Evolutionary conservation across 2,329 filamentous ascomycete genomes (phyloP).

Genomic region (Phaeomoniella chlamydospora): DNA sequence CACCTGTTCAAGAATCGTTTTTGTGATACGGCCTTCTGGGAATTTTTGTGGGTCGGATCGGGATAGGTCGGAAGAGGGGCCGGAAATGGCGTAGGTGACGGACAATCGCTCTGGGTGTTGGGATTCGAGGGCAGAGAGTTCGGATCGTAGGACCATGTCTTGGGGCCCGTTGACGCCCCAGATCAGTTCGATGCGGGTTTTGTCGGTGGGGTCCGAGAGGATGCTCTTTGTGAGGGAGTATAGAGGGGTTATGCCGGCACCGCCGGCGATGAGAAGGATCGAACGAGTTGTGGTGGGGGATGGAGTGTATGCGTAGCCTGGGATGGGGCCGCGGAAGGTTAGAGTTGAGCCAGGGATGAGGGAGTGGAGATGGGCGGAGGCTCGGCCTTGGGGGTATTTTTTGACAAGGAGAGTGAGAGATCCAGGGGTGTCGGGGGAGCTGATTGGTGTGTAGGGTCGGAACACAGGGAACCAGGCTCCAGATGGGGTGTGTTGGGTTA

Average conservation of each 20-base stretch:
- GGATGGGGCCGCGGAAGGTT: conserved; percentile 40
- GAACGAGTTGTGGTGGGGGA: conserved; percentile 26
- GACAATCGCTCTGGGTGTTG: conserved; percentile 41
- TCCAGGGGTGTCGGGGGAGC: conserved; percentile 39
- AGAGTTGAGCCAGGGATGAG: conserved; percentile 47
- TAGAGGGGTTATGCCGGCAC: conserved; percentile 58
- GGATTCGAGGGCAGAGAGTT: conserved; percentile 37
- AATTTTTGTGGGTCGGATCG: conserved; percentile 24
- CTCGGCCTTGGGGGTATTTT: conserved; percentile 50
- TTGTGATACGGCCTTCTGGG: conserved; percentile 43
- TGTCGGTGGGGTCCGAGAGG: conserved; percentile 45
- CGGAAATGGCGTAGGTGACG: conserved; percentile 43
- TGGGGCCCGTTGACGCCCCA: conserved; percentile 52
- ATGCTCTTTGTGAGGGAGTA: conserved; percentile 51
- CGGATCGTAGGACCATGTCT: conserved; percentile 44
- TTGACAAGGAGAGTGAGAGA: conserved; percentile 53
- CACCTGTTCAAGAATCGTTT: conserved; percentile 38
- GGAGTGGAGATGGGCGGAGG: conserved; percentile 51
- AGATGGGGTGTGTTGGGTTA: conserved; percentile 45
- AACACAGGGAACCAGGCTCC: conserved; percentile 44
- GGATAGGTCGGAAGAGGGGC: conserved; percentile 13
- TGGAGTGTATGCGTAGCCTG: conserved; percentile 39
- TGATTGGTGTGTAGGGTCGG: conserved; percentile 54
- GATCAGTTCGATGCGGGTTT: conserved; percentile 48
- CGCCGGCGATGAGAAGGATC: conserved; percentile 54